Evolutionary conservation across 768 basidiomycete species (phyloP).

Genomic region (Vishniacozyma victoriae): DNA sequence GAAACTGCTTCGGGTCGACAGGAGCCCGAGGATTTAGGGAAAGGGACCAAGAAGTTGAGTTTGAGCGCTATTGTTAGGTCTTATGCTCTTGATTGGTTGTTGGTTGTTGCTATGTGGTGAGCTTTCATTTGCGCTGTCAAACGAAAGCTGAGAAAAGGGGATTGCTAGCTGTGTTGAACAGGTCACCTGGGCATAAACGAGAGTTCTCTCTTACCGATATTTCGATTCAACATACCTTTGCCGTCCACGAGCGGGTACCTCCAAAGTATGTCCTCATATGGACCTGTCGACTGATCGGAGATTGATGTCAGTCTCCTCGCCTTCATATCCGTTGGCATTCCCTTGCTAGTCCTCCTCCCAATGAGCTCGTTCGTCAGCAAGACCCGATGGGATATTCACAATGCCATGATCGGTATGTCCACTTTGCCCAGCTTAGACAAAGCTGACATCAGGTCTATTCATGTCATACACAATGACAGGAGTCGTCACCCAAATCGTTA

Average conservation of each 20-base stretch:
- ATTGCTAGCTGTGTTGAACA: slow-evolving; percentile 31
- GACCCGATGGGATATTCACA: slow-evolving; percentile 87
- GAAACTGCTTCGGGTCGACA: neutral
- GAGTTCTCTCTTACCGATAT: slow-evolving; percentile 44
- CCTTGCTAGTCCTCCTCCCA: slow-evolving; percentile 62
- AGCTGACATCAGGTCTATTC: slow-evolving; percentile 54
- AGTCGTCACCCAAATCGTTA: slow-evolving; percentile 73
- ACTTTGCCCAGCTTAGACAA: neutral
- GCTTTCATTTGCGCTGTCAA: slow-evolving; percentile 3
- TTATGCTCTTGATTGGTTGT: slow-evolving; percentile 41
- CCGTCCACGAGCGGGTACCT: slow-evolving; percentile 38
- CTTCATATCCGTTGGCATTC: slow-evolving; percentile 57
- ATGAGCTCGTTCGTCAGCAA: slow-evolving; percentile 68
- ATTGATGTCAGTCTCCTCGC: slow-evolving; percentile 41
- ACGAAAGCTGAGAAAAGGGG: slow-evolving; percentile 21
- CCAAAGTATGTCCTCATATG: slow-evolving; percentile 20
- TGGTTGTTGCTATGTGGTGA: slow-evolving; percentile 39
- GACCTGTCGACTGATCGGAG: neutral
- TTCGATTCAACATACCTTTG: slow-evolving; percentile 44
- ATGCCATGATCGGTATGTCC: slow-evolving; percentile 49
- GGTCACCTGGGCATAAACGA: slow-evolving; percentile 38
- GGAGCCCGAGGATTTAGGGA: neutral
- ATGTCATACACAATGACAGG: slow-evolving; percentile 73
- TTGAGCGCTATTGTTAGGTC: slow-evolving; percentile 24
- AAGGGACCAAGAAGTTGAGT: slow-evolving; percentile 14